Conservation (phyloP, 805 yeast genomes). For the Metschnikowia koreensis region DNA sequence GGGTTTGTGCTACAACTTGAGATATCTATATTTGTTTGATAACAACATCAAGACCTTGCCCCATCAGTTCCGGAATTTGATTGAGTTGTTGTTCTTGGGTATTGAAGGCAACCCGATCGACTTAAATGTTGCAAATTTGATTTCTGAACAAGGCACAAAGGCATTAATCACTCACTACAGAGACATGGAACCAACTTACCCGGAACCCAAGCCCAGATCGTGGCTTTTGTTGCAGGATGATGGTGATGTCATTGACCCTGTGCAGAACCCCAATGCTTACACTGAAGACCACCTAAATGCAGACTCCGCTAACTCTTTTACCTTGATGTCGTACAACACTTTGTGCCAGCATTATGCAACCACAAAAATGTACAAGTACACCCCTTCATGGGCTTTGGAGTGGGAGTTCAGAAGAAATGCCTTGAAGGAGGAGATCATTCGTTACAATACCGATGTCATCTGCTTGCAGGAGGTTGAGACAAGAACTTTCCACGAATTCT, state of each 20-base stretch:
- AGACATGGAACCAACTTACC: slow-evolving; percentile 71
- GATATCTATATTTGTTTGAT: slow-evolving; percentile 84
- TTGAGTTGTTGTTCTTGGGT: slow-evolving; percentile 83
- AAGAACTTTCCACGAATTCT: slow-evolving; percentile 77
- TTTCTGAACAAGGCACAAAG: slow-evolving; percentile 81
- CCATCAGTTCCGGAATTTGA: slow-evolving; percentile 77
- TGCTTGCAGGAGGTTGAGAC: slow-evolving; percentile 97
- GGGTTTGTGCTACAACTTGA: slow-evolving; percentile 76
- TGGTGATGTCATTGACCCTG: slow-evolving; percentile 54
- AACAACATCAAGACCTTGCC: slow-evolving; percentile 78
- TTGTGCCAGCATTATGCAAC: slow-evolving; percentile 96
- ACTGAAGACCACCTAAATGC: slow-evolving; percentile 27
- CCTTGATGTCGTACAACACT: slow-evolving; percentile 84
- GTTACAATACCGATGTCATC: slow-evolving; percentile 67
- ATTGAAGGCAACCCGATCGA: slow-evolving; percentile 90
- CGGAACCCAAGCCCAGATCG: slow-evolving; percentile 69
- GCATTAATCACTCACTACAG: slow-evolving; percentile 78
- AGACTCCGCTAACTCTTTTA: slow-evolving; percentile 46
- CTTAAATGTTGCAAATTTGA: slow-evolving; percentile 56
- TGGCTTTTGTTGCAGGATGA: slow-evolving; percentile 81
- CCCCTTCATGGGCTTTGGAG: slow-evolving; percentile 95
- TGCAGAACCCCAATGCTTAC: slow-evolving; percentile 31
- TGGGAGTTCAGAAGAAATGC: slow-evolving; percentile 88
- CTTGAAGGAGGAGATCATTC: slow-evolving; percentile 68
- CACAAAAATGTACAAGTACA: slow-evolving; percentile 83